Conservation (phyloP, 352 stramenopile genomes). For the Globisporangium takayamanum region DNA sequence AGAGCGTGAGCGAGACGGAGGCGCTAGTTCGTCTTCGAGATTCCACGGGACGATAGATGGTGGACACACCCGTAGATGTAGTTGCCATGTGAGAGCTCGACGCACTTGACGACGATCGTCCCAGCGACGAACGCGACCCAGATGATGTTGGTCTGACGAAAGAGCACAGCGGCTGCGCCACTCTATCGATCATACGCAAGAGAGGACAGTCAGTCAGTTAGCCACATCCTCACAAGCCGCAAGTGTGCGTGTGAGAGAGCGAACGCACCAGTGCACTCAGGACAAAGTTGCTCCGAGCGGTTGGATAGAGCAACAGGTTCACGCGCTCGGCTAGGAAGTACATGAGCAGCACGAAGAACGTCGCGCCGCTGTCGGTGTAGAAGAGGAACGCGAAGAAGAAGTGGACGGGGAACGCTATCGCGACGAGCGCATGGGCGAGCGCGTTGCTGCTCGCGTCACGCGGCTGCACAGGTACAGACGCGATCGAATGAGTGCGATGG, state of each 20-base stretch:
- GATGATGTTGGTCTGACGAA: slow-evolving; percentile 89
- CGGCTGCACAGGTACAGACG: slow-evolving; percentile 12
- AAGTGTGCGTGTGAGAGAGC: background rate
- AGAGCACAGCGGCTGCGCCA: slow-evolving; percentile 68
- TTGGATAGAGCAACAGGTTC: slow-evolving; percentile 31
- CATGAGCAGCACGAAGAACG: slow-evolving; percentile 88
- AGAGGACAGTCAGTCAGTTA: too few species aligned
- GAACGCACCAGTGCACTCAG: slow-evolving; percentile 50
- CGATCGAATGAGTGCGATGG: background rate
- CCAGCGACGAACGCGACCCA: slow-evolving; percentile 87
- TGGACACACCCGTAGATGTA: slow-evolving; percentile 63
- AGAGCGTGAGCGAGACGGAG: background rate
- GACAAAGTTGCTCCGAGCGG: slow-evolving; percentile 33
- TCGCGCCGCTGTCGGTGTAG: slow-evolving; percentile 85
- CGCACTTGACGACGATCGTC: slow-evolving; percentile 55
- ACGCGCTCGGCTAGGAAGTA: slow-evolving; percentile 52
- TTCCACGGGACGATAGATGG: too few species aligned
- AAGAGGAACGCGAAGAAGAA: slow-evolving; percentile 89
- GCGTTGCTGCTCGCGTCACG: slow-evolving; percentile 28
- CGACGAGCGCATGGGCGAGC: slow-evolving; percentile 57
- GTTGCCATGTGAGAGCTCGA: slow-evolving; percentile 56
- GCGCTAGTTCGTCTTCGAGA: too few species aligned
- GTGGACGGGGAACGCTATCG: slow-evolving; percentile 72
- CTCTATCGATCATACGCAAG: slow-evolving; percentile 24
- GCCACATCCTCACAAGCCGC: background rate